Evolutionary conservation across 306 rosid species (phyloP).

Genomic region (Dryas octopetala): DNA sequence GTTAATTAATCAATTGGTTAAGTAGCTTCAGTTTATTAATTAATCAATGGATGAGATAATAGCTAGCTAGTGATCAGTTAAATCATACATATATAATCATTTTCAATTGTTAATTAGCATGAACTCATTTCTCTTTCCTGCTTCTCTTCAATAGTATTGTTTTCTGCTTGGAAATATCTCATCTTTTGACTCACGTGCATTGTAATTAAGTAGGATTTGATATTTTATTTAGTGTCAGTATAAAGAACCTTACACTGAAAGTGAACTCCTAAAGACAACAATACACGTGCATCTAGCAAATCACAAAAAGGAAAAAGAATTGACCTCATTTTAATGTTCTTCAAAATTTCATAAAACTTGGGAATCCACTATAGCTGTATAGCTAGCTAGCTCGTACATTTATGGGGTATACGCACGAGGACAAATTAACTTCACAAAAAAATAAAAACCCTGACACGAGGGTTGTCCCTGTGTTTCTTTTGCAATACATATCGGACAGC

Average conservation of each 20-base stretch:
- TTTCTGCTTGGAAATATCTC: background rate
- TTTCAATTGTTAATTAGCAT: too few relatives aligned
- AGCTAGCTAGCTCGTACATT: background rate
- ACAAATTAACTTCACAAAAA: background rate
- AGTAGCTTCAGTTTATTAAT: background rate
- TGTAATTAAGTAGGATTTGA: background rate
- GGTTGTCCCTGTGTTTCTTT: background rate
- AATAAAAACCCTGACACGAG: background rate
- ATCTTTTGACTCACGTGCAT: background rate
- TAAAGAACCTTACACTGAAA: too few relatives aligned
- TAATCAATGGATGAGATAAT: background rate
- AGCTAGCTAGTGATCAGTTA: background rate
- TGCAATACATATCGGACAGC: background rate
- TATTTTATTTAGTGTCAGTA: background rate
- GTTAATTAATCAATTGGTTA: too few relatives aligned
- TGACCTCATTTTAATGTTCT: background rate
- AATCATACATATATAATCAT: background rate
- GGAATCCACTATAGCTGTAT: background rate
- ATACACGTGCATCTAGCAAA: too few relatives aligned
- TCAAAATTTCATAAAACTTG: background rate
- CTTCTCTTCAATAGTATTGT: background rate
- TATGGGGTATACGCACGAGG: background rate
- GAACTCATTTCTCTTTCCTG: background rate
- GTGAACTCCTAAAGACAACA: background rate
- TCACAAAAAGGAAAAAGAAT: too few relatives aligned